Base-by-base conservation (phyloP, 768 basidiomycete genomes). In the Astraeus odoratus region DNA sequence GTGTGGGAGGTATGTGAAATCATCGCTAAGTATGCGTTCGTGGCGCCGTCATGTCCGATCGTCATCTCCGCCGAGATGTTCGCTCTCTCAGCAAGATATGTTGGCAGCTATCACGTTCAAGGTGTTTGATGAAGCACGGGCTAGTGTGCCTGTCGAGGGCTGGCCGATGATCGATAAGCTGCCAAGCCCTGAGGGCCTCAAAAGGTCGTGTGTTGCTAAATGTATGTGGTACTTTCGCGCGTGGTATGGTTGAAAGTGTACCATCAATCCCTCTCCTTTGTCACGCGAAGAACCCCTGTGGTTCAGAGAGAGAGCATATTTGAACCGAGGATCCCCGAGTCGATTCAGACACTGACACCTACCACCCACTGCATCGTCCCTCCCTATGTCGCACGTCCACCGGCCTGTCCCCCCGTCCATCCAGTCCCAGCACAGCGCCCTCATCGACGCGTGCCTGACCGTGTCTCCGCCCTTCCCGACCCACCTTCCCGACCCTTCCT, bases 11-110 rank as follows among this genome's bases (percentile, higher is more conserved):
- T 91, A 37, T 89, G 90, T 58, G 67, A 76, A 33, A 92, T 91
- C 1, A 86, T 97, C 57, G 71, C 73, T 18, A 87, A 86, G 65
- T 97, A 97, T 58, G 93, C 85, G 0, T 97, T 97, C 57, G 79
- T 86, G 33, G 76, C 86, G 1, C 93, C 90, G 1, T 87, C 89
- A 0, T 96, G 92, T 57, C 94, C 94, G 1, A 71, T 98, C 58
- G 80, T 98, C 57, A 85, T 98, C 44, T 94, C 91, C 2, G 88
- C 92, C 10, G 94, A 98, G 67, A 76, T 94, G 91, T 61, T 70
- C 76, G 0, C 46, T 90, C 13, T 64, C 71, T 22, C 88, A 93
- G 59, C 94, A 98, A 60, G 85, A 86, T 29, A 72, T 73, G 58
- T 72, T 96, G 12, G 92, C 79, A 0, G 57, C 71, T 2, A 90